Evolutionary conservation across 495 filamentous ascomycete genomes (phyloP), one percentile per base, ranked within the genome.

Genomic region (Annulohypoxylon moriforme): DNA sequence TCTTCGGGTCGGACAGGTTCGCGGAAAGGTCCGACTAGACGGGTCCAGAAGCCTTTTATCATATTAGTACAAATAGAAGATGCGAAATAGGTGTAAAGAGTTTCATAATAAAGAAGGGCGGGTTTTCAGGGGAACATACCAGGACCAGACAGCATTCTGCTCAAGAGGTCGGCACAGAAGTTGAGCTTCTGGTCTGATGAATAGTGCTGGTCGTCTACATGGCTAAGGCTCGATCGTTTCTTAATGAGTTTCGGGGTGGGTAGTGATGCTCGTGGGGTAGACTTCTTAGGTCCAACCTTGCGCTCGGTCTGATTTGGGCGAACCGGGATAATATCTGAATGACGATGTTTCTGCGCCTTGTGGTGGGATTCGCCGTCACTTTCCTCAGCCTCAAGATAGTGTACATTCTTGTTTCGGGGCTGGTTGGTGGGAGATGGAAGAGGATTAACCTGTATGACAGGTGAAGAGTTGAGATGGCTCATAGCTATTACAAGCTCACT

Each of bases 401-500:
- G 78, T n/a, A 78, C 78, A 18, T 81, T 82, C 64, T 82, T 81
- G 6, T 79, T 40, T 13, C 36, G 13, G 1, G 36, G 64, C 36
- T 71, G 63, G 42, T 75, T 62, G 27, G 61, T 65, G 33, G 71
- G 68, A 8, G 58, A 72, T 9, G 62, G 59, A 36, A 69, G 50
- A 18, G 64, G 38, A 67, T 71, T 71, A 31, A 76, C 70, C 33
- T 74, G 78, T 14, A 77, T 42, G n/a, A 69, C 60, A 0, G 80
- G 78, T 0, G 76, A 64, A 6, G 75, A 61, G 13, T 84, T 78
- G 24, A 84, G 69, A 9, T 82, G 81, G 71, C 83, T 85, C 84
- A 88, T 86, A n/a, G 84, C 81, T 2, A 88, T 81, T 0, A 88
- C 86, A 8, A 88, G 77, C 68, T 87, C 86, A 57, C 83, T 86